Conservation (phyloP, 352 stramenopile species). For the Thalassiosira mediterranea region DNA sequence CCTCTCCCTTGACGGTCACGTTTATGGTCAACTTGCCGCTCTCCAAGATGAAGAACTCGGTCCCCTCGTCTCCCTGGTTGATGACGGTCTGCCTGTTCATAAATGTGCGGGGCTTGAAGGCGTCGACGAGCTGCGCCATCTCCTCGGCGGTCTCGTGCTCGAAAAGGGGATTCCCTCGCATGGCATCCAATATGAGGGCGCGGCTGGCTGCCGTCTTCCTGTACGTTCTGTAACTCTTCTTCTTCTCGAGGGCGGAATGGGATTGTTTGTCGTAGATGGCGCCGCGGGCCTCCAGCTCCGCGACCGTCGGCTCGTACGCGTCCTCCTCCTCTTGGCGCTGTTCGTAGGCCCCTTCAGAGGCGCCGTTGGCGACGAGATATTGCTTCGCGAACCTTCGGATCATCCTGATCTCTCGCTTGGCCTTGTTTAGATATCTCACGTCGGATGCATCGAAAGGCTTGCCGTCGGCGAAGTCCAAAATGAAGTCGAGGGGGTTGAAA, state of each 20-base stretch:
- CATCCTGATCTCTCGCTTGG: background rate
- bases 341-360: too few species aligned
- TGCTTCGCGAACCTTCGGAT: conserved; percentile 2
- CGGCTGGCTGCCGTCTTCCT: conserved; percentile 23
- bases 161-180: conserved; percentile 76
- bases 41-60: conserved; percentile 93
- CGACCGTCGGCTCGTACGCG: background rate
- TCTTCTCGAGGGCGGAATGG: background rate
- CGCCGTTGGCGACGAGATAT: too few species aligned
- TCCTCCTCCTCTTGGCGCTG: background rate
- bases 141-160: conserved; percentile 47
- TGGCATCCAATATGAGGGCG: conserved; percentile 51
- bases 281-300: background rate
- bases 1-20: conserved; percentile 58
- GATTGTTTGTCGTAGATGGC: conserved; percentile 7
- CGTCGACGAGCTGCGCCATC: conserved; percentile 56
- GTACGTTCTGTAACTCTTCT: too few species aligned
- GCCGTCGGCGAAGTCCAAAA: background rate
- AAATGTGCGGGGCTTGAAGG: conserved; percentile 54
- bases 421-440: background rate
- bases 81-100: conserved; percentile 89
- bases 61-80: conserved; percentile 87
- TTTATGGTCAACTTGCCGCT: conserved; percentile 86
- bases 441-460: conserved; percentile 4
- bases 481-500: background rate